phyloP scores from a whole-genome alignment of 129 eudicot genomes.

The Cynara cardunculus region DNA sequence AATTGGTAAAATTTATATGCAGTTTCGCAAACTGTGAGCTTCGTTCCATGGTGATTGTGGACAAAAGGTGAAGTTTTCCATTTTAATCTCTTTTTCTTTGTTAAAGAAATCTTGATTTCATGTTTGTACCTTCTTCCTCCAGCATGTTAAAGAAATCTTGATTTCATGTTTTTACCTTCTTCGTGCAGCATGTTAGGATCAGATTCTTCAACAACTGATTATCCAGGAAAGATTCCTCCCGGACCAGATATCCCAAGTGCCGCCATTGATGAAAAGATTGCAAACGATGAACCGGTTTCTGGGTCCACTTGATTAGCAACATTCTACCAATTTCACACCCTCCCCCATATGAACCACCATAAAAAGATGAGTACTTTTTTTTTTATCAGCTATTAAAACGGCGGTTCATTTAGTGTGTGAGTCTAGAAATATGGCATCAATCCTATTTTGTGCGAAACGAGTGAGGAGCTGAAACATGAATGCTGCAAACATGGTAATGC shows the following conservation, averaged over 20 bases:
- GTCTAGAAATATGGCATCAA: constrained; percentile 1
- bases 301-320: constrained; percentile 17
- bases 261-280: constrained; percentile 33
- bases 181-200: constrained; percentile 71
- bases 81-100: constrained; percentile 1
- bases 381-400: constrained; percentile 5
- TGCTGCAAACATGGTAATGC: constrained; percentile 13
- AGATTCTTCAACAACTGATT: constrained; percentile 57
- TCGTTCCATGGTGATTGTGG: constrained; percentile 89
- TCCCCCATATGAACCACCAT: background rate
- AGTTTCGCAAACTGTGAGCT: constrained; percentile 95
- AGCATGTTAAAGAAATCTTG: constrained; percentile 41
- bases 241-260: constrained; percentile 72
- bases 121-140: constrained; percentile 11
- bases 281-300: constrained; percentile 27
- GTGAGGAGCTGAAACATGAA: constrained; percentile 9
- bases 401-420: constrained; percentile 7
- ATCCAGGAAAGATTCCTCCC: constrained; percentile 84
- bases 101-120: background rate
- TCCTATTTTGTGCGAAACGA: background rate
- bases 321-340: background rate
- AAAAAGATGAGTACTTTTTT: constrained; percentile 14
- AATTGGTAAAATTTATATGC: constrained; percentile 23
- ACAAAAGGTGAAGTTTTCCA: constrained; percentile 47
- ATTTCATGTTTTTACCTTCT: constrained; percentile 1